Conservation (phyloP, 2,329 filamentous ascomycete genomes). For the Epichloe aotearoae region DNA sequence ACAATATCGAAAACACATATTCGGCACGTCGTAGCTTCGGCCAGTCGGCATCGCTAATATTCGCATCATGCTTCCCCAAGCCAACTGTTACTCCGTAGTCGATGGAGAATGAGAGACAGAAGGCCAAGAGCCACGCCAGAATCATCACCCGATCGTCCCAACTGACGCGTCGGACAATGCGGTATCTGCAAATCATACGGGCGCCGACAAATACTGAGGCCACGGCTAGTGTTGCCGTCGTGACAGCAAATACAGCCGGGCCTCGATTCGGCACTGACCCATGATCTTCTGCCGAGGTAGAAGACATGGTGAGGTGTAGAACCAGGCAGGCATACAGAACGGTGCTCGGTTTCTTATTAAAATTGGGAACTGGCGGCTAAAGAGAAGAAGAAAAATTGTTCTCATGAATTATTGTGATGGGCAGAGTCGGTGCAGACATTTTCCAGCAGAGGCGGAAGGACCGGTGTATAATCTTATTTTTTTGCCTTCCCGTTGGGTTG, state of each 20-base stretch:
- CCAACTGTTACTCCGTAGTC: slow-evolving; percentile 50
- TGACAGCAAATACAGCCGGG: slow-evolving; percentile 54
- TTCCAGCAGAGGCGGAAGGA: neutral
- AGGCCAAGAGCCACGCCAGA: slow-evolving; percentile 60
- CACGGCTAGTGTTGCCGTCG: slow-evolving; percentile 53
- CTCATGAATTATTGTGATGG: neutral
- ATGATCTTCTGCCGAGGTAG: slow-evolving; percentile 2
- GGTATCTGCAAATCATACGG: slow-evolving; percentile 58
- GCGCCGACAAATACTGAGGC: slow-evolving; percentile 63
- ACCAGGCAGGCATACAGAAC: slow-evolving; percentile 1
- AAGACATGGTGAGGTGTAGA: slow-evolving; percentile 5
- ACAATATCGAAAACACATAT: slow-evolving; percentile 52
- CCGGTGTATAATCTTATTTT: neutral
- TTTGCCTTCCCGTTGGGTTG: neutral
- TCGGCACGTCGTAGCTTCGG: slow-evolving; percentile 41
- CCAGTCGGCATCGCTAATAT: slow-evolving; percentile 41
- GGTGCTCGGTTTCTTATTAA: neutral
- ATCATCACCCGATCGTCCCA: slow-evolving; percentile 76
- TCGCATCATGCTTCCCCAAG: slow-evolving; percentile 51
- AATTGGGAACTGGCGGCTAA: neutral
- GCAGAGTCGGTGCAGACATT: neutral
- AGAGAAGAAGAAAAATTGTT: neutral
- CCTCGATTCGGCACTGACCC: slow-evolving; percentile 34
- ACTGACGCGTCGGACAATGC: slow-evolving; percentile 57
- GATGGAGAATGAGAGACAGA: slow-evolving; percentile 55